phyloP scores from a whole-genome alignment of 768 basidiomycete genomes.

The Rhodotorula diobovata region DNA sequence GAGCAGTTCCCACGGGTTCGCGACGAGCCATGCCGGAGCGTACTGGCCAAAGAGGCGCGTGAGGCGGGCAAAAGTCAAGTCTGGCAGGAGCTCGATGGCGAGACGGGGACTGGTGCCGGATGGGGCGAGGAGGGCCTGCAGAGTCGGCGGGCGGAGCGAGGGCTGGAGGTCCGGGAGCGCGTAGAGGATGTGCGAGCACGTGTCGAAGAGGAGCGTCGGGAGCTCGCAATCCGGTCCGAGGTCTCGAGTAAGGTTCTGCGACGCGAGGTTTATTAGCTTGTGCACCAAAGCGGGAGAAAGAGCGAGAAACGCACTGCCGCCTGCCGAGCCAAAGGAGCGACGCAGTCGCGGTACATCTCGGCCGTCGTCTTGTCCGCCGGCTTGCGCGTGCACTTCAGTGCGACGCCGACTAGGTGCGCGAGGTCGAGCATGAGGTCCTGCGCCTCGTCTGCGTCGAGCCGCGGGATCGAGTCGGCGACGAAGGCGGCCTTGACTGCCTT shows the following conservation, averaged over 20 bases:
- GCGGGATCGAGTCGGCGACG: not conserved
- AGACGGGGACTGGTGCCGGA: not conserved
- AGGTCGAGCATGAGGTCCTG: not conserved
- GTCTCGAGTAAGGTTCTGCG: constrained; percentile 7
- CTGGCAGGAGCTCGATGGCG: constrained; percentile 13
- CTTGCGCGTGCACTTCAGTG: constrained; percentile 11
- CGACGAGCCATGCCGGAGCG: not conserved
- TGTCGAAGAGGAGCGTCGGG: constrained; percentile 23
- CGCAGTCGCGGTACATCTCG: constrained; percentile 1
- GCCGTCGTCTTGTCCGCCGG: constrained; percentile 10
- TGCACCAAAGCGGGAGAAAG: not conserved
- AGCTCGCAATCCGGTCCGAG: not conserved
- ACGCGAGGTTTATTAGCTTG: not conserved
- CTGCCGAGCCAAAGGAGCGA: not conserved
- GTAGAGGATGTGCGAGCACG: constrained; percentile 28
- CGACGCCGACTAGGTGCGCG: constrained; percentile 15
- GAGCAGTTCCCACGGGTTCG: constrained; percentile 37
- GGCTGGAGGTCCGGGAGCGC: constrained; percentile 17
- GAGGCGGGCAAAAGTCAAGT: constrained; percentile 26
- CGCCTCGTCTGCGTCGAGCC: not conserved
- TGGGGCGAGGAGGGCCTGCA: constrained; percentile 9
- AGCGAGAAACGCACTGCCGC: not conserved
- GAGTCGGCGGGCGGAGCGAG: not conserved
- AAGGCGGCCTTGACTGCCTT: constrained; percentile 11
- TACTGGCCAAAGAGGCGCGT: constrained; percentile 23